Base-by-base conservation (phyloP, 164 flowering plant genomes). In the Brasenia schreberi region DNA sequence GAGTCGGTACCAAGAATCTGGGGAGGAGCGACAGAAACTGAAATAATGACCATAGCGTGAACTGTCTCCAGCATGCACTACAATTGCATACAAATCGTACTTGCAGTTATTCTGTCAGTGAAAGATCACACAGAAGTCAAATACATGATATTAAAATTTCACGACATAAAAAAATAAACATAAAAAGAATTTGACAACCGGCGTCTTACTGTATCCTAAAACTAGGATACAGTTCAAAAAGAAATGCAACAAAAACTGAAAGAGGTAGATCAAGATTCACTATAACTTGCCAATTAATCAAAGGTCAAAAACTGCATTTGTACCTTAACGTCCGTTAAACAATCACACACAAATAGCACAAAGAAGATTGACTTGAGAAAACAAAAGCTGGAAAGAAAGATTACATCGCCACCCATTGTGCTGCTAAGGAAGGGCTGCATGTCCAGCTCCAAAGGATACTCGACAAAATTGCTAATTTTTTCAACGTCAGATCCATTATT, bases 21-120 rank as follows among this genome's bases (percentile, higher is more conserved):
- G 87, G 18, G 89, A 80, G 59, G 90, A 77, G 39, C 96, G 86
- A 61, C 92, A 70, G 67, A 79, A 91, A 74, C 83, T 80, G 60
- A 81, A 79, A 76, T 95, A 95, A 77, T 95, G 99, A 27, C 97
- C 99, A 58, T 80, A 85, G 72, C 70, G 72, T 49, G 82, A 71
- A 59, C 82, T 70, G 58, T 60, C 42, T 45, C 96, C 97, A 69
- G 6, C 19, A 69, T 95, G 99, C 71, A 83, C 97, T 63, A 95
- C 82, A 72, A 92, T 70, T 42, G 90, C 99, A 83, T 88, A 92
- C 3, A 95, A 78, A 19, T 83, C 86, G 77, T 94, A 89, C 70
- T 81, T 83, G 69, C 80, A 64, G 10, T 78, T 79, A 43, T 45
- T 78, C 96, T 90, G 64, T 66, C 44, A 43, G 18, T 43, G 23